Conservation (phyloP, 1,139 yeast genomes). For the Taphrina betulina region DNA sequence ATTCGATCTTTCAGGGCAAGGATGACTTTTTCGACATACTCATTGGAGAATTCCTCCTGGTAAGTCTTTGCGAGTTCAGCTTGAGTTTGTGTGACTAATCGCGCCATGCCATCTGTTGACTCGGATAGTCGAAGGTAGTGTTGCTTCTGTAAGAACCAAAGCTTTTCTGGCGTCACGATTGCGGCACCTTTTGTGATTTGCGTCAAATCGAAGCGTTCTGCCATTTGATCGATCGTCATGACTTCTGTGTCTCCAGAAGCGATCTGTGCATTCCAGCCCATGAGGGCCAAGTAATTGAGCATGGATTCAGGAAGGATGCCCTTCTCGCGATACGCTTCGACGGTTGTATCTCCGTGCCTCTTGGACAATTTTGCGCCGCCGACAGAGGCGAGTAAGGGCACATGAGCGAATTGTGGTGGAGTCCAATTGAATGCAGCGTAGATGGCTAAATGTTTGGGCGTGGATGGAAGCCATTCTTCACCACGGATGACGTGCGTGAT, state of each 20-base stretch:
- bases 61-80: slow-evolving; percentile 1
- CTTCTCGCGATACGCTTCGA: slow-evolving; percentile 43
- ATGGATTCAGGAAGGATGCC: slow-evolving; percentile 86
- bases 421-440: slow-evolving; percentile 85
- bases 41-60: slow-evolving; percentile 6
- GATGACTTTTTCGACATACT: slow-evolving; percentile 27
- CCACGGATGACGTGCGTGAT: slow-evolving; percentile 95
- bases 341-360: slow-evolving; percentile 77
- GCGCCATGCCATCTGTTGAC: slow-evolving; percentile 5
- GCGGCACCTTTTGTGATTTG: slow-evolving; percentile 90
- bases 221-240: slow-evolving; percentile 57
- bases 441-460: slow-evolving; percentile 88
- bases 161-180: slow-evolving; percentile 76
- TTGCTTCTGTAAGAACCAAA: slow-evolving; percentile 61
- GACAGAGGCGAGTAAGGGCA: slow-evolving; percentile 75
- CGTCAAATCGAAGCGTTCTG: slow-evolving; percentile 54
- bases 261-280: slow-evolving; percentile 74
- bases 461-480: slow-evolving; percentile 95
- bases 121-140: slow-evolving; percentile 30
- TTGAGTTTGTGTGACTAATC: slow-evolving; percentile 14
- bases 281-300: slow-evolving; percentile 78
- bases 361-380: slow-evolving; percentile 81
- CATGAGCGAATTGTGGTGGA: slow-evolving; percentile 80
- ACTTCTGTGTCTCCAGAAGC: slow-evolving; percentile 50
- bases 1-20: slow-evolving; percentile 22